phyloP scores from a whole-genome alignment of 2,329 filamentous ascomycete species.

The Mollisia scopiformis region DNA sequence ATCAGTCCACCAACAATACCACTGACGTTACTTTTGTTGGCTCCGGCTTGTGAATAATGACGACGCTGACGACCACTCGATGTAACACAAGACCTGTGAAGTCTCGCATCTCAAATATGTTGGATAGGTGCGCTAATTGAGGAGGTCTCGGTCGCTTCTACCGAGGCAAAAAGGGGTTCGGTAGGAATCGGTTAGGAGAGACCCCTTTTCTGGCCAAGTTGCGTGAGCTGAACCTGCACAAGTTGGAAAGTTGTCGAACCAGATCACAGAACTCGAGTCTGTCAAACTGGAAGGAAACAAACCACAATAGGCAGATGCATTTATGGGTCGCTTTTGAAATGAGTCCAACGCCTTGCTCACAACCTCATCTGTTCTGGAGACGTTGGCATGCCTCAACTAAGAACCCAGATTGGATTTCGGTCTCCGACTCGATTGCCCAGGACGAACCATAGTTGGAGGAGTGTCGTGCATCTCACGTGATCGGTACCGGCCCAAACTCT shows the following conservation, averaged over 20 bases:
- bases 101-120: slow-evolving; percentile 10
- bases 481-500: neutral
- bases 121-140: neutral
- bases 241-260: neutral
- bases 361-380: too few relatives aligned
- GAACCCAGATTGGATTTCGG: too few relatives aligned
- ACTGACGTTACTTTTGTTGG: neutral
- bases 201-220: slow-evolving; percentile 1
- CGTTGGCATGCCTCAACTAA: too few relatives aligned
- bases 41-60: slow-evolving; percentile 1
- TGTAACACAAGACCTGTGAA: slow-evolving; percentile 15
- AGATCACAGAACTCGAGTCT: neutral
- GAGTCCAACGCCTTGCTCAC: too few relatives aligned
- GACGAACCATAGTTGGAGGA: too few relatives aligned
- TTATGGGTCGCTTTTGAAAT: too few relatives aligned
- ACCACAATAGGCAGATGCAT: neutral
- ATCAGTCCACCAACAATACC: slow-evolving; percentile 15
- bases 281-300: neutral
- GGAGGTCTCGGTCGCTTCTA: slow-evolving; percentile 1
- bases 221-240: neutral
- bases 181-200: slow-evolving; percentile 1
- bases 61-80: slow-evolving; percentile 14
- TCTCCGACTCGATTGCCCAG: too few relatives aligned
- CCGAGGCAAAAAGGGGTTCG: slow-evolving; percentile 7
- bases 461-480: neutral